These are phyloP conservation scores for Bipolaris victoriae DNA, from an alignment of 2,329 filamentous ascomycete genomes.

Conservation along the genomic window DNA sequence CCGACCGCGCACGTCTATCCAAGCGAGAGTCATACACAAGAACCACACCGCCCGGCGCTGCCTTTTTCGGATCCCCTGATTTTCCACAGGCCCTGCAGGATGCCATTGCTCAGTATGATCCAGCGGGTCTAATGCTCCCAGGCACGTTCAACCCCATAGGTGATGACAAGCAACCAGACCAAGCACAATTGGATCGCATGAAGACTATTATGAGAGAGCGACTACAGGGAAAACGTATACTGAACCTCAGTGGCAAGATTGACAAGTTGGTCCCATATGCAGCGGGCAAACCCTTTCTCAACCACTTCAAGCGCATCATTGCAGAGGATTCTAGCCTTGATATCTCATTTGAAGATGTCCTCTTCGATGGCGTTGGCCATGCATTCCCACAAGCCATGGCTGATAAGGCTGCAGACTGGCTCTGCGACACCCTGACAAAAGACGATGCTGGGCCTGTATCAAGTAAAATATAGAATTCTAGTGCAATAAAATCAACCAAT, in stretches of 20 bases:
- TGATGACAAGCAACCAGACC: conserved; percentile 36
- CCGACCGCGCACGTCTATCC: conserved; percentile 74
- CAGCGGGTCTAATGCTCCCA: conserved; percentile 72
- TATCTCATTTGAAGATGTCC: conserved; percentile 66
- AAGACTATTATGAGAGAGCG: conserved; percentile 51
- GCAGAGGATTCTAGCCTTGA: conserved; percentile 54
- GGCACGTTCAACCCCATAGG: conserved; percentile 30
- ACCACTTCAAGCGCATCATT: conserved; percentile 67
- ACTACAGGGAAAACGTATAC: conserved; percentile 50
- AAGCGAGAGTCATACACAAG: conserved; percentile 67
- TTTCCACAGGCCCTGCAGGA: conserved; percentile 74
- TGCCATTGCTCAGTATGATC: conserved; percentile 71
- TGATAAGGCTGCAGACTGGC: conserved; percentile 67
- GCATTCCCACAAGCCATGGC: conserved; percentile 72
- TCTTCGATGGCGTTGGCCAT: conserved; percentile 74
- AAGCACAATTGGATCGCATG: conserved; percentile 45
- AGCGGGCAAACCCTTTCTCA: conserved; percentile 65
- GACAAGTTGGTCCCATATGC: conserved; percentile 77
- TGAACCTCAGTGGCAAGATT: conserved; percentile 62
- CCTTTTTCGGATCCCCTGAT: conserved; percentile 77
- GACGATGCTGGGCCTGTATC: conserved; percentile 14
- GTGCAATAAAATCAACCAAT: background rate
- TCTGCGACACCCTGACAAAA: conserved; percentile 54
- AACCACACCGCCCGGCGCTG: conserved; percentile 60
- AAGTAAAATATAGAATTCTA: conserved; percentile 37